Conservation (phyloP, 441 rosid species). For the Raphanus hybrid region DNA sequence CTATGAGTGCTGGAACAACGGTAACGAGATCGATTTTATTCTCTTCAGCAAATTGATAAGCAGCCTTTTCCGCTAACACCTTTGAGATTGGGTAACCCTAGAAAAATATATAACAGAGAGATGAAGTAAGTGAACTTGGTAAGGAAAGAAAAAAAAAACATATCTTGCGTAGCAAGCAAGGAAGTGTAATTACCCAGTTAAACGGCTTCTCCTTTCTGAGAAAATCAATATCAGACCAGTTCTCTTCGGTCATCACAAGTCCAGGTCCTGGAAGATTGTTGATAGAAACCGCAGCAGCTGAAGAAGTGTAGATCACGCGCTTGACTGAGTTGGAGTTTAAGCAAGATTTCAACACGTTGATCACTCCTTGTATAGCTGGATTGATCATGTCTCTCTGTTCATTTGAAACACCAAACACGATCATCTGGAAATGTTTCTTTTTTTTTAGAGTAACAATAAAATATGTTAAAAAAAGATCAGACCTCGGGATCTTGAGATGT, state of each 20-base stretch:
- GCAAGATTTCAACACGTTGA: slow-evolving; percentile 77
- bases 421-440: not conserved
- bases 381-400: slow-evolving; percentile 83
- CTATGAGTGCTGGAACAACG: slow-evolving; percentile 69
- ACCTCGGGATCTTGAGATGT: slow-evolving; percentile 96
- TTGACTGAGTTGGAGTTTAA: slow-evolving; percentile 67
- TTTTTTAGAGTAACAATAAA: not conserved
- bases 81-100: slow-evolving; percentile 85
- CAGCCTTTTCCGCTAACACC: slow-evolving; percentile 75
- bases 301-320: slow-evolving; percentile 80
- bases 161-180: slow-evolving; percentile 29
- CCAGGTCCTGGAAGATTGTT: slow-evolving; percentile 65
- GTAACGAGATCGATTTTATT: slow-evolving; percentile 74
- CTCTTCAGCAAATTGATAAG: slow-evolving; percentile 69
- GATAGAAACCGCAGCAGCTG: slow-evolving; percentile 78
- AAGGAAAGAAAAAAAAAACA: not conserved
- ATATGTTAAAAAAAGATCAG: not conserved
- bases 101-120: slow-evolving; percentile 24
- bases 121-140: not conserved
- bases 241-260: slow-evolving; percentile 64
- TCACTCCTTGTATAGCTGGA: slow-evolving; percentile 81
- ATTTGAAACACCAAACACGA: not conserved
- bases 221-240: slow-evolving; percentile 80
- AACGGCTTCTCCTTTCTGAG: slow-evolving; percentile 70
- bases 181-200: slow-evolving; percentile 61